Percentiles rank a stretch among this genome's conserved stretches.
Conservation (phyloP, 2,329 filamentous ascomycete genomes). For the Botryotinia globosa region DNA sequence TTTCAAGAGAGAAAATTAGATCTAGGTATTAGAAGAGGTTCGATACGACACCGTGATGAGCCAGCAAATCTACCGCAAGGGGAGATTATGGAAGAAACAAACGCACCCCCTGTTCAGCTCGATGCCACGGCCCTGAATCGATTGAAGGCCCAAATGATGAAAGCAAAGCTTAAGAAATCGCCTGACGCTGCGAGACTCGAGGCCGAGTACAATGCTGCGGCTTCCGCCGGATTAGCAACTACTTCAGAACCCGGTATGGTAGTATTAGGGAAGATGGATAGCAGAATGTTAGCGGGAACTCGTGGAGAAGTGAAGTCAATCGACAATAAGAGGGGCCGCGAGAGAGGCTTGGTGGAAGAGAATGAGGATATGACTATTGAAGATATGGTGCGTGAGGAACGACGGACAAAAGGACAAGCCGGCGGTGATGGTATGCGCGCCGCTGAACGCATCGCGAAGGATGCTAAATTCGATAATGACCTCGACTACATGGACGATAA, state of each 20-base stretch:
- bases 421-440: slow-evolving; percentile 80
- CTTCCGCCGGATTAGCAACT: slow-evolving; percentile 56
- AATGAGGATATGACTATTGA: slow-evolving; percentile 96
- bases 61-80: slow-evolving; percentile 50
- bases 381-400: slow-evolving; percentile 95
- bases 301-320: slow-evolving; percentile 73
- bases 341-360: slow-evolving; percentile 80
- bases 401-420: slow-evolving; percentile 72
- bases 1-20: slow-evolving; percentile 71
- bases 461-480: slow-evolving; percentile 84
- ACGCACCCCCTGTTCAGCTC: slow-evolving; percentile 50
- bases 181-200: slow-evolving; percentile 76
- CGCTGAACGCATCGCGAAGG: slow-evolving; percentile 91
- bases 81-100: slow-evolving; percentile 54
- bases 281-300: slow-evolving; percentile 75
- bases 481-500: slow-evolving; percentile 98
- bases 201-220: slow-evolving; percentile 75
- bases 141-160: slow-evolving; percentile 92
- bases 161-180: slow-evolving; percentile 79
- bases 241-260: slow-evolving; percentile 61
- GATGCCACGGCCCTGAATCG: slow-evolving; percentile 83
- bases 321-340: slow-evolving; percentile 75
- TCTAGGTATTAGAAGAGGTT: slow-evolving; percentile 47
- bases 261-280: slow-evolving; percentile 84
- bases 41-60: slow-evolving; percentile 38